Base-by-base conservation (phyloP, 1,284 basidiomycete species). In the Hymenochaete sp. region DNA sequence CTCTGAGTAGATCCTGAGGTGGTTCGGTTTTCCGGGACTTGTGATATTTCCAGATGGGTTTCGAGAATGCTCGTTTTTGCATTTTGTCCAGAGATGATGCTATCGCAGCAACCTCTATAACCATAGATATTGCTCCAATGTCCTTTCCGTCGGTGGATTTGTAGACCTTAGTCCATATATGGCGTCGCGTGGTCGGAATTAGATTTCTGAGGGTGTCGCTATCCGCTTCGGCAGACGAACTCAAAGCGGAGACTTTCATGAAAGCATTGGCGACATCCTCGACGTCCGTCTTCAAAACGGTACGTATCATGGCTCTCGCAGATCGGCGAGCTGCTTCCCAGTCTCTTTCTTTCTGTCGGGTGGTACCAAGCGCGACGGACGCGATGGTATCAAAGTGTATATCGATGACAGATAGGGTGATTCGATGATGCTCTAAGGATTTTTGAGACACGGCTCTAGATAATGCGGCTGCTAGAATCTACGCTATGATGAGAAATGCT, bases 161-260 rank as follows among this genome's bases (percentile, higher is more conserved):
- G 57, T 85, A 91, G 2, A 77, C 65, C 51, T 71, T 73, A 38
- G 64, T 66, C 91, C 91, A 95, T 22, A 88, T 61, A 37, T 73
- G 72, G 31, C 71, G 68, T 28, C 73, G 72, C 32, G 79, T 63
- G 13, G 60, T 53, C 37, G 72, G 65, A 48, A 71, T 60, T 41
- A 64, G 60, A 25, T 56, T 56, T 47, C 65, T 70, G 22, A 77
- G 58, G 11, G 57, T 61, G 49, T 64, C 59, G 45, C 65, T 62
- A 10, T 71, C 59, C 51, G 81, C 78, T 4, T 28, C 10, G 55
- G 19, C 77, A 61, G 32, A n/a, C 21, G 4, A n/a, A 35, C 50
- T 63, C 59, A 48, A 65, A 61, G 9, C 72, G 58, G 52, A 81
- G 77, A 70, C 64, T 41, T 61, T 62, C 3, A 68, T 63, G 22